phyloP scores from a whole-genome alignment of 495 filamentous ascomycete species.

The Talaromyces wortmannii region DNA sequence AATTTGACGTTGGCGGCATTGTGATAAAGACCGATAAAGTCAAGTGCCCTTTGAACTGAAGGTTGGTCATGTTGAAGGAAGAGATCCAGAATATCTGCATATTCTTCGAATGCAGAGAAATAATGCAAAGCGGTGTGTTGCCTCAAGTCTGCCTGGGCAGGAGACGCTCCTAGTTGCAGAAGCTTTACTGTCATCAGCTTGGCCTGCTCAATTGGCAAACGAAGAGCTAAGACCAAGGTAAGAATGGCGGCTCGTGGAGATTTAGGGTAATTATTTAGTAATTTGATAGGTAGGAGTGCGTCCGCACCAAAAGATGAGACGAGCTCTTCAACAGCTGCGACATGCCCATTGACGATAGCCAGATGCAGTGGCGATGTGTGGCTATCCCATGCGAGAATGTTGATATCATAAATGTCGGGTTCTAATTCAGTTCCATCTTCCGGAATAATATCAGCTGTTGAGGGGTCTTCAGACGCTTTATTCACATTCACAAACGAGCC shows the following conservation, averaged over 20 bases:
- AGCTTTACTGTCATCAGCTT: constrained; percentile 53
- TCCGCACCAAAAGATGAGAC: constrained; percentile 72
- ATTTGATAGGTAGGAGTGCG: constrained; percentile 61
- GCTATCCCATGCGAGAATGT: constrained; percentile 69
- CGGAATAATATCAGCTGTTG: constrained; percentile 14
- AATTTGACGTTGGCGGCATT: constrained; percentile 11
- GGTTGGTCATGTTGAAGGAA: constrained; percentile 53
- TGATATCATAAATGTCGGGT: constrained; percentile 73
- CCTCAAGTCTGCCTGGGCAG: constrained; percentile 60
- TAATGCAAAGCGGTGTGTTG: constrained; percentile 57
- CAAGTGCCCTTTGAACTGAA: constrained; percentile 54
- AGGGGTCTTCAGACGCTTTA: constrained; percentile 23
- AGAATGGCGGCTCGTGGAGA: constrained; percentile 50
- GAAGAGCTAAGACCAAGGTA: constrained; percentile 54
- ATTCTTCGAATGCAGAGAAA: constrained; percentile 25
- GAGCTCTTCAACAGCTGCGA: constrained; percentile 57
- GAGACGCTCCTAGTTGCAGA: constrained; percentile 63
- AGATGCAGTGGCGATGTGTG: constrained; percentile 65
- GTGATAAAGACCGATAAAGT: constrained; percentile 41
- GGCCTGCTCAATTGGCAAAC: constrained; percentile 48
- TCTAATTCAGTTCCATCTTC: constrained; percentile 55
- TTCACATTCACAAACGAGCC: constrained; percentile 64
- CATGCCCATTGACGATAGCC: constrained; percentile 66
- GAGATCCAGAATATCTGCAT: constrained; percentile 46
- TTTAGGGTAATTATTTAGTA: constrained; percentile 35